Evolutionary conservation across 352 stramenopile species (phyloP), one percentile per base, ranked within the genome.

Genomic region (Saprolegnia diclina): DNA sequence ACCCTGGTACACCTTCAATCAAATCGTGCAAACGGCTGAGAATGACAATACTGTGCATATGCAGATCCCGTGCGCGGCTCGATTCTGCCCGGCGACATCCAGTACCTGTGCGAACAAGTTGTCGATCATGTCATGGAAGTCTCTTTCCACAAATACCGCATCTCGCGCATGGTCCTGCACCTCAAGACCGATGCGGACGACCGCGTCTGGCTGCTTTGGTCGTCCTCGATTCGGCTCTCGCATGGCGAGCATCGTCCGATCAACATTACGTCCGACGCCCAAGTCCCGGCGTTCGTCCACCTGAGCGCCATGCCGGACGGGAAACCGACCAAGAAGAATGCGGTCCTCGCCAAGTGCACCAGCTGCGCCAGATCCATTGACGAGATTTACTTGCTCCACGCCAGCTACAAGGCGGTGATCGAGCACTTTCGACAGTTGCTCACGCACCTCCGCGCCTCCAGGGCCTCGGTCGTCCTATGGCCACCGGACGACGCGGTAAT

Each of bases 151-250:
- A 95, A 97, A 72, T 83, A 87, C 55, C 86, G 89, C 54, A 97
- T 98, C 67, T 89, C 81, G 21, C 82, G 93, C 48, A 97, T 98
- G 87, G 91, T 97, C n/a, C 50, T 98, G 6, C 96, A 98, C 71
- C 93, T 99, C 67, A 98, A 98, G 74, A 82, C 93, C 14, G 95
- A 98, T 71, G 82, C 90, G 0, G 85, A 96, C 24, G 94, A 97
- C 75, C 87, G 87, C 10, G 74, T 99, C 0, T 98, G 94, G 93
- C 74, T 99, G 40, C 83, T 98, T 16, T 98, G 93, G 90, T 96
- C 85, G 69, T 96, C 88, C 26, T 98, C 93, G 9, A 79, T 98
- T 29, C 85, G 93, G 32, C 79, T 97, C 3, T 38, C 44, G 14
- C 29, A 52, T 10, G 54, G 52, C 19, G 13, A 21, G 26, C 75